phyloP scores from a whole-genome alignment of 176 grass and related monocot species.

The Triticum urartu region DNA sequence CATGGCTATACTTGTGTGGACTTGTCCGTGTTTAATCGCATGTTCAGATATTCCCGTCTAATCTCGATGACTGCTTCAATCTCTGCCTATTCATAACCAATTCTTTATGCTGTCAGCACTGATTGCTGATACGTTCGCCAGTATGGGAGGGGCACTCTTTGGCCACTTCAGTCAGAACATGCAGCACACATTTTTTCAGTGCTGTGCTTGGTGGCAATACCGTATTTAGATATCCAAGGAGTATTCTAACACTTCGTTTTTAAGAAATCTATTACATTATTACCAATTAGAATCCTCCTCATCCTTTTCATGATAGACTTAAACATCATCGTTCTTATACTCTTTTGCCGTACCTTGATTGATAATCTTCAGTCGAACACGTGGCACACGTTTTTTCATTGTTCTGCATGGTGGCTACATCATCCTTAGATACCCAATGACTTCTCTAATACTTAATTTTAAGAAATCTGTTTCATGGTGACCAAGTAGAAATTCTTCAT shows the following conservation, averaged over 20 bases:
- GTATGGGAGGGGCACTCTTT: neutral
- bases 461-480: neutral
- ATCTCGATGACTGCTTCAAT: constrained; percentile 18
- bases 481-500: no score
- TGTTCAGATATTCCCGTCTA: constrained; percentile 26
- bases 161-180: constrained; percentile 19
- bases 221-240: neutral
- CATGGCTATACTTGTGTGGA: constrained; percentile 25
- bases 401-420: neutral
- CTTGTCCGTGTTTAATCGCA: constrained; percentile 22
- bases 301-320: neutral
- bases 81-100: constrained; percentile 1
- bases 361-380: neutral
- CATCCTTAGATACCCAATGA: neutral
- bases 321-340: neutral
- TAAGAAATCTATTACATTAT: neutral
- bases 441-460: no score
- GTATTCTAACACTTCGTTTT: neutral
- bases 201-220: constrained; percentile 8
- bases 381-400: neutral
- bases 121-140: neutral
- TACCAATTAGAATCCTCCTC: neutral
- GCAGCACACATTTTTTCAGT: constrained; percentile 10
- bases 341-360: neutral
- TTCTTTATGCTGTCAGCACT: constrained; percentile 10